These are phyloP conservation scores for Sphaerulina musiva DNA, from an alignment of 2,329 filamentous ascomycete species.

Conservation along the genomic window DNA sequence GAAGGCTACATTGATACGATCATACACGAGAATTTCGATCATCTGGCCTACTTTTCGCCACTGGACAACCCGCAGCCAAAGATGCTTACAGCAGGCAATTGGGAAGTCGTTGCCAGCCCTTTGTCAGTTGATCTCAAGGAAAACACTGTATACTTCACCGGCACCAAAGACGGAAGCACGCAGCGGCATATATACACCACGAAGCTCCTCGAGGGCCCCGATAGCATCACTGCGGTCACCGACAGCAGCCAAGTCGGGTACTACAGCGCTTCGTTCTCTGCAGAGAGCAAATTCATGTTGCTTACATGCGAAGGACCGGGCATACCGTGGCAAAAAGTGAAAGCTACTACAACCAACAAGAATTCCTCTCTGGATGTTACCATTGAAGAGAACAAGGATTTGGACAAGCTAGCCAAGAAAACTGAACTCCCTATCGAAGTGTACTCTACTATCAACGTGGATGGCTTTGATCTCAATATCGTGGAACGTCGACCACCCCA, in stretches of 20 bases:
- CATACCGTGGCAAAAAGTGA: slow-evolving; percentile 84
- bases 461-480: slow-evolving; percentile 64
- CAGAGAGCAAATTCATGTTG: slow-evolving; percentile 73
- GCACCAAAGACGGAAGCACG: slow-evolving; percentile 78
- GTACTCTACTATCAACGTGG: slow-evolving; percentile 78
- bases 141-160: slow-evolving; percentile 85
- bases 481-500: slow-evolving; percentile 85
- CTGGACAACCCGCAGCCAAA: slow-evolving; percentile 74
- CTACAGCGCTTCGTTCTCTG: slow-evolving; percentile 78
- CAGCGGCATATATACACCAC: slow-evolving; percentile 91
- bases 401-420: slow-evolving; percentile 63
- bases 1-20: slow-evolving; percentile 93
- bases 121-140: slow-evolving; percentile 76
- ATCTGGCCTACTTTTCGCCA: slow-evolving; percentile 88
- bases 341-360: slow-evolving; percentile 67
- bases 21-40: slow-evolving; percentile 78
- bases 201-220: slow-evolving; percentile 63
- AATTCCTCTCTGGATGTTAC: slow-evolving; percentile 39
- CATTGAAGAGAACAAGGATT: slow-evolving; percentile 69
- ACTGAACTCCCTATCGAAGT: slow-evolving; percentile 76
- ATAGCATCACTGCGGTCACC: slow-evolving; percentile 63
- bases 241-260: slow-evolving; percentile 68
- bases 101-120: slow-evolving; percentile 85
- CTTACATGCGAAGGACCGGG: slow-evolving; percentile 76
- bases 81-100: slow-evolving; percentile 79